Evolutionary conservation across 345 rosid genomes (phyloP), one percentile per base, ranked within the genome.

Genomic region (Durio zibethinus): DNA sequence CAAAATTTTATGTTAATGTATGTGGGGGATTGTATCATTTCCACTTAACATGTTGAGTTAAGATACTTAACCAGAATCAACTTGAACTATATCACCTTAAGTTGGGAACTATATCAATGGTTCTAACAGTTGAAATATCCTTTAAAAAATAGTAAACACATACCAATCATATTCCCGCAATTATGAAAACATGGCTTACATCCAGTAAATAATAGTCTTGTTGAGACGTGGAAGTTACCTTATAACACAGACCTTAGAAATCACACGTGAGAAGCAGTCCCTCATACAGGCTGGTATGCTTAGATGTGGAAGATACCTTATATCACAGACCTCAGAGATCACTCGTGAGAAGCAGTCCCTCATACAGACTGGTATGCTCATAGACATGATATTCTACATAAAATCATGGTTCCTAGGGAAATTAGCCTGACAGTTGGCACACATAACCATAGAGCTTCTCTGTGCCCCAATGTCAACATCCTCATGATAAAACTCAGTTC

Each of bases 361-460:
- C 72, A 21, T 16, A 9, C 20, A 27, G 53, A 60, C 79, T 62
- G 47, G 40, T 36, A 7, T 40, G 60, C 15, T 80, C 9, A 20
- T 35, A 52, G 42, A 57, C 43, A 79, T 60, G 45, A 52, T 43
- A 45, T 61, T 76, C 82, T 80, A 81, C 67, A 77, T 60, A 33
- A 80, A 74, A 63, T 68, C 84, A 45, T 33, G 78, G 47, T 76
- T 69, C 35, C 86, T 81, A 23, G 85, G 68, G 80, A 86, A 79
- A 73, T 80, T 86, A 57, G 82, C 87, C 79, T 82, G 82, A 83
- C 90, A 89, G 73, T 27, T 75, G 33, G 80, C 76, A 78, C 92
- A 89, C 74, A 82, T 78, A 77, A 77, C 83, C 71, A 78, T 40
- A 1, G 83, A 70, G 15, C 82, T 81, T 45, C 72, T 60, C 66